A percentile compares a stretch with the other conserved stretches of the same genome.
Conservation (phyloP, 177 flowering plant species). For the Telopea speciosissima region DNA sequence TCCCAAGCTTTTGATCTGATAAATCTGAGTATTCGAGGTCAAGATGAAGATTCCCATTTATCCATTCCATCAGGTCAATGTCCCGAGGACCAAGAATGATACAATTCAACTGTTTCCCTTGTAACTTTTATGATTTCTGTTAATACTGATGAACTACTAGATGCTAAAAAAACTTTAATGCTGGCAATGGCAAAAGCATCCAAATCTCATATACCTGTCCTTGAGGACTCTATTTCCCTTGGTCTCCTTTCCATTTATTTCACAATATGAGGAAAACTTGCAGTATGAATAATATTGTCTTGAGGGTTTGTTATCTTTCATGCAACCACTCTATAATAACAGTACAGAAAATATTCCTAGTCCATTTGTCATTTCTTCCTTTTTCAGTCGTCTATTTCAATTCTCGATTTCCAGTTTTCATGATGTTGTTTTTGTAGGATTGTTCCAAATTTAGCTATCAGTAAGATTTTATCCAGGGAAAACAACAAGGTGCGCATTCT, state of each 20-base stretch:
- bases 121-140: not conserved
- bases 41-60: no score
- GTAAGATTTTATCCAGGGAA: slow-evolving; percentile 78
- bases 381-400: not conserved
- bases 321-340: not conserved
- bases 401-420: slow-evolving; percentile 18
- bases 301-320: not conserved
- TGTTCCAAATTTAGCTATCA: slow-evolving; percentile 92
- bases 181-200: not conserved
- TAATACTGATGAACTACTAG: not conserved
- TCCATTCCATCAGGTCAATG: no score
- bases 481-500: slow-evolving; percentile 89
- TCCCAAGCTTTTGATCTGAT: no score
- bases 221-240: not conserved
- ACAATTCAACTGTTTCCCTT: no score
- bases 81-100: no score
- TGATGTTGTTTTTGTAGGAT: slow-evolving; percentile 45
- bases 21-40: no score
- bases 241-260: not conserved
- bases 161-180: not conserved
- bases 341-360: not conserved
- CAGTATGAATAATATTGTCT: not conserved
- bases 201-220: not conserved
- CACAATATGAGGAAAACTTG: not conserved
- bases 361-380: not conserved